Evolutionary conservation across 1,139 yeast genomes (phyloP).

Genomic region (Suhomyces coccinellae): DNA sequence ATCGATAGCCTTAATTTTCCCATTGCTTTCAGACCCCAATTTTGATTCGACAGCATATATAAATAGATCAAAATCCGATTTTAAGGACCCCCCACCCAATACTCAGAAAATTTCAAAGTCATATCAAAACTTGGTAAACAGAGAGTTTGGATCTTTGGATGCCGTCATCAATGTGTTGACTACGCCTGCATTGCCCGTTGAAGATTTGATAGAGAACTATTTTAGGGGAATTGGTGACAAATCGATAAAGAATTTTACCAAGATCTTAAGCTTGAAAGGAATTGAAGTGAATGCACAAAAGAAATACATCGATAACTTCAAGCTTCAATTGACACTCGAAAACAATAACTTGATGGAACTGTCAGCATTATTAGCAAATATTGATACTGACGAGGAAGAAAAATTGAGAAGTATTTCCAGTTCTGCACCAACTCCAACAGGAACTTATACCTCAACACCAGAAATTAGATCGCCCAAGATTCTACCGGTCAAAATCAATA

Average conservation of each 20-base stretch:
- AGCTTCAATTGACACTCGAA: constrained; percentile 54
- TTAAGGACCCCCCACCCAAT: background rate
- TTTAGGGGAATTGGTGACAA: constrained; percentile 68
- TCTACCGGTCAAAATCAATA: constrained; percentile 44
- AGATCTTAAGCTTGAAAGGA: constrained; percentile 65
- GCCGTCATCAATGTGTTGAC: constrained; percentile 64
- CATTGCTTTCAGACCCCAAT: constrained; percentile 42
- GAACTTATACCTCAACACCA: constrained; percentile 10
- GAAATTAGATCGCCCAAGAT: constrained; percentile 30
- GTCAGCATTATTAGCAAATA: constrained; percentile 39
- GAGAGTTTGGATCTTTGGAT: constrained; percentile 55
- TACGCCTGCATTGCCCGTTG: constrained; percentile 61
- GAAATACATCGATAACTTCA: constrained; percentile 61
- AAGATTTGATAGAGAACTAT: constrained; percentile 66
- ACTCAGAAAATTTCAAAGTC: constrained; percentile 29
- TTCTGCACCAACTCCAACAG: constrained; percentile 7
- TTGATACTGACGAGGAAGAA: constrained; percentile 20
- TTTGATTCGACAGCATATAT: constrained; percentile 16
- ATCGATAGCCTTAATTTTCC: constrained; percentile 53
- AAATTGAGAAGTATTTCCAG: constrained; percentile 6
- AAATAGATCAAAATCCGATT: constrained; percentile 1
- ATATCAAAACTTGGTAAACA: constrained; percentile 51
- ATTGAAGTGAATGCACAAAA: constrained; percentile 47
- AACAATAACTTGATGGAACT: constrained; percentile 43
- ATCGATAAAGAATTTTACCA: constrained; percentile 60